Conservation (phyloP, 2,329 filamentous ascomycete genomes). For the Aspergillus fischeri region DNA sequence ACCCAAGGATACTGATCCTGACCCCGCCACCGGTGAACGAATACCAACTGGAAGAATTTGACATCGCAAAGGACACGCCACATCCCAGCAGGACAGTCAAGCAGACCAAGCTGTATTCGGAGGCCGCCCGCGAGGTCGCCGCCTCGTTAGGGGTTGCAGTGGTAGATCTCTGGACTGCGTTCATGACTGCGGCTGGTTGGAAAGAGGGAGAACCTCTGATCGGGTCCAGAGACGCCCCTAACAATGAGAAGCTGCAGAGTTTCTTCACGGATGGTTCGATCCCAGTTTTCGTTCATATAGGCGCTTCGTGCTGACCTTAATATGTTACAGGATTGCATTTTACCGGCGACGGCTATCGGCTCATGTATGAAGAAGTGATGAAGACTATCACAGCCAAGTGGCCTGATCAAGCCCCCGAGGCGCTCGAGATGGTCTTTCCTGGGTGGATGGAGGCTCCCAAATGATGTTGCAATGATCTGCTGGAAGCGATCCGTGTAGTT, state of each 20-base stretch:
- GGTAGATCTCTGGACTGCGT: conserved; percentile 73
- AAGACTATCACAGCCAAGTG: conserved; percentile 48
- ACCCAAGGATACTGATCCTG: conserved; percentile 69
- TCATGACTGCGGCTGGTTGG: conserved; percentile 65
- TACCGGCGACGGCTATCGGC: conserved; percentile 51
- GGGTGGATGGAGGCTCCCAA: conserved; percentile 46
- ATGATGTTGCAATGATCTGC: conserved; percentile 11
- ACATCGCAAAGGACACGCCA: conserved; percentile 46
- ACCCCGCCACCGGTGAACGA: conserved; percentile 79
- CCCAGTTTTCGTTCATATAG: not conserved
- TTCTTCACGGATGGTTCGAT: conserved; percentile 55
- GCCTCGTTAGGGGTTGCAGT: conserved; percentile 55
- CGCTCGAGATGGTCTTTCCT: conserved; percentile 51
- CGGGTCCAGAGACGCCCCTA: conserved; percentile 55
- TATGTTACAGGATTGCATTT: conserved; percentile 53
- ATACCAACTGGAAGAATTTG: conserved; percentile 55
- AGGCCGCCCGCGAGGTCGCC: conserved; percentile 62
- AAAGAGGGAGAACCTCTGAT: conserved; percentile 47
- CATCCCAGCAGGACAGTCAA: conserved; percentile 55
- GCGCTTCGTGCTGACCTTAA: conserved; percentile 4
- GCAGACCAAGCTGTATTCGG: conserved; percentile 60
- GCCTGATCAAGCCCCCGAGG: conserved; percentile 53
- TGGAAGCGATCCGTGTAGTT: not conserved
- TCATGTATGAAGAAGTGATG: conserved; percentile 54
- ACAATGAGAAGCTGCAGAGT: conserved; percentile 52